Conservation (phyloP, 768 basidiomycete species). For the Russula dissimulans region DNA sequence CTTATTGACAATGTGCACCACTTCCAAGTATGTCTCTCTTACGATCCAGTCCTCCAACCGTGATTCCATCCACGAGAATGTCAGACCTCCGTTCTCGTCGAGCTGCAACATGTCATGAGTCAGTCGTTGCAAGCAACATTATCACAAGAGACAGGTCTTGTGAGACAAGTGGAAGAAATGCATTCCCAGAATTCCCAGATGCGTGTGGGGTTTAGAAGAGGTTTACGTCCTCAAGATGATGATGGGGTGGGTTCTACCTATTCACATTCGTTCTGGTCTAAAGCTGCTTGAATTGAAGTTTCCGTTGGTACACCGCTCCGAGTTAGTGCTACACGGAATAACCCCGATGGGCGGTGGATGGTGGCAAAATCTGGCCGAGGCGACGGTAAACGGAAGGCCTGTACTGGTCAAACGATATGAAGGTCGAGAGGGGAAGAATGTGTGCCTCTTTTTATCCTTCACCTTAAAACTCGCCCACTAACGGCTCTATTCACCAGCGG, state of each 20-base stretch:
- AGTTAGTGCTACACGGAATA: not conserved
- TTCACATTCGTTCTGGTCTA: not conserved
- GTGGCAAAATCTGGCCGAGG: not conserved
- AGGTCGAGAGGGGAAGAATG: not conserved
- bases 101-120: constrained; percentile 7
- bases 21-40: constrained; percentile 1
- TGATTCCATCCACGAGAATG: not conserved
- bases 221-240: constrained; percentile 1
- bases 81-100: constrained; percentile 6
- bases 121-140: not conserved
- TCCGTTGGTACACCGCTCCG: constrained; percentile 1
- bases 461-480: not conserved
- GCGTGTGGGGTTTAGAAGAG: not conserved
- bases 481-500: not conserved
- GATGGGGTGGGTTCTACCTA: not conserved
- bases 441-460: not conserved
- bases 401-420: constrained; percentile 9
- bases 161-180: constrained; percentile 4
- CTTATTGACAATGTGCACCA: not conserved
- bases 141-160: constrained; percentile 8
- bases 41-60: not conserved
- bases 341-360: not conserved
- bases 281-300: not conserved
- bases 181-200: constrained; percentile 9
- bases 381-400: not conserved